Evolutionary conservation across 495 filamentous ascomycete species (phyloP).

Genomic region (Patellaria atrata): DNA sequence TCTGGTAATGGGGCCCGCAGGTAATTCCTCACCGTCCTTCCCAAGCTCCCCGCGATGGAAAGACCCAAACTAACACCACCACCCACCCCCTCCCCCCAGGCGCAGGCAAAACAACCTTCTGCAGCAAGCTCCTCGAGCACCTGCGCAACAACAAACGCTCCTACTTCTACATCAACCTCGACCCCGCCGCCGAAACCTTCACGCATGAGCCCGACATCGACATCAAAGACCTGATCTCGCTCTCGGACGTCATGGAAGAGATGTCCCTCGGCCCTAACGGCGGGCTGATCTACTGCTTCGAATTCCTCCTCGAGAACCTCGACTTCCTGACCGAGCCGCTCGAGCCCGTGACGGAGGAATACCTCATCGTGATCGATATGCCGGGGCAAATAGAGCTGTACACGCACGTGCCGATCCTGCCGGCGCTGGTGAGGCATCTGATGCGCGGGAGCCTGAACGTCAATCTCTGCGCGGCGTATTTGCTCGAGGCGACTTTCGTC

Average conservation of each 20-base stretch:
- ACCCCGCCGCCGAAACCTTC: slow-evolving; percentile 89
- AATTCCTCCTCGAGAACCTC: slow-evolving; percentile 88
- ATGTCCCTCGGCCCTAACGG: slow-evolving; percentile 87
- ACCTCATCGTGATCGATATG: slow-evolving; percentile 95
- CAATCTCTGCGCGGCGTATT: slow-evolving; percentile 85
- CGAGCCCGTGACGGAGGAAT: slow-evolving; percentile 81
- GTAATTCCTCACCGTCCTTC: slow-evolving; percentile 42
- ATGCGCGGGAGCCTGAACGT: slow-evolving; percentile 74
- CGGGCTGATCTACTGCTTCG: slow-evolving; percentile 95
- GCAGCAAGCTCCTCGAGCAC: slow-evolving; percentile 81
- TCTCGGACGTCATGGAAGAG: slow-evolving; percentile 98
- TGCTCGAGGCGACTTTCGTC: slow-evolving; percentile 89
- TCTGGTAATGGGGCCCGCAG: slow-evolving; percentile 94
- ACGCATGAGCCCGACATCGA: slow-evolving; percentile 86
- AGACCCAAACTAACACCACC: slow-evolving; percentile 3
- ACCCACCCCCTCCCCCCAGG: slow-evolving; percentile 14
- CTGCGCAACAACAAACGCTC: slow-evolving; percentile 77
- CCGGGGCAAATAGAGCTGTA: slow-evolving; percentile 98
- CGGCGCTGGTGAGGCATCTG: slow-evolving; percentile 69
- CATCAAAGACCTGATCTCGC: slow-evolving; percentile 88
- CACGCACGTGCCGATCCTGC: slow-evolving; percentile 87
- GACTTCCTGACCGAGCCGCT: slow-evolving; percentile 84
- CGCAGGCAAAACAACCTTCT: slow-evolving; percentile 68
- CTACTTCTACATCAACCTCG: slow-evolving; percentile 94
- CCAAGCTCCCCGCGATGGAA: background rate